Evolutionary conservation across 2,329 filamentous ascomycete genomes (phyloP).

Genomic region (Neoarthrinium moseri): DNA sequence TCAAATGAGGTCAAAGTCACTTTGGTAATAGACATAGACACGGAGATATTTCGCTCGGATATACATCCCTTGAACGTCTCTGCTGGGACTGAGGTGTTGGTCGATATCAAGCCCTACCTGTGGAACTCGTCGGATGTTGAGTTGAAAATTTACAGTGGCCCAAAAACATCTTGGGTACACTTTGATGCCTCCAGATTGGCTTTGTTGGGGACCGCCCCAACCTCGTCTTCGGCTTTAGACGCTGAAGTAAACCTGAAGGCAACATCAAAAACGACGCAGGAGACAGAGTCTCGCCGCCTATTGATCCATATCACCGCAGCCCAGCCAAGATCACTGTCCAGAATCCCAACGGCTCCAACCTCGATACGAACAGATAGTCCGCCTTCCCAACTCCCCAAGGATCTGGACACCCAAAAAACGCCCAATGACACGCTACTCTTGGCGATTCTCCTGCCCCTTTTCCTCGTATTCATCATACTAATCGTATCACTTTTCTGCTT

Average conservation of each 20-base stretch:
- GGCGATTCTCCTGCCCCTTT: slow-evolving; percentile 20
- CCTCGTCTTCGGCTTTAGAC: slow-evolving; percentile 9
- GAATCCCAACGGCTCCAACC: too few species aligned
- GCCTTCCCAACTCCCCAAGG: too few species aligned
- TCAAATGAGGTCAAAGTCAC: slow-evolving; percentile 58
- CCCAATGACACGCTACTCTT: slow-evolving; percentile 25
- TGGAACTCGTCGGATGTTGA: slow-evolving; percentile 20
- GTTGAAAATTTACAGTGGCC: slow-evolving; percentile 20
- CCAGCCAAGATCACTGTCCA: neutral
- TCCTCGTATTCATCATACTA: slow-evolving; percentile 11
- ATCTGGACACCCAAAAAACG: too few species aligned
- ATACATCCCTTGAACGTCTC: slow-evolving; percentile 26
- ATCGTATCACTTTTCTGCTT: slow-evolving; percentile 20
- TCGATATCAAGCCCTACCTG: slow-evolving; percentile 28
- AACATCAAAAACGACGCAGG: slow-evolving; percentile 17
- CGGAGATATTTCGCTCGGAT: slow-evolving; percentile 23
- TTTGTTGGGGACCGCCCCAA: slow-evolving; percentile 24
- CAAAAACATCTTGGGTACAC: slow-evolving; percentile 27
- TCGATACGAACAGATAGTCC: neutral
- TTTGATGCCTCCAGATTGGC: slow-evolving; percentile 23
- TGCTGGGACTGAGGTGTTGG: slow-evolving; percentile 24
- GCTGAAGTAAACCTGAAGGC: slow-evolving; percentile 21
- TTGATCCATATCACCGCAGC: neutral
- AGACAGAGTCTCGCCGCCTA: slow-evolving; percentile 16
- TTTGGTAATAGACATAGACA: slow-evolving; percentile 32